These are phyloP conservation scores for Colletotrichum cereale DNA, from an alignment of 2,329 filamentous ascomycete species.

Conservation along the genomic window DNA sequence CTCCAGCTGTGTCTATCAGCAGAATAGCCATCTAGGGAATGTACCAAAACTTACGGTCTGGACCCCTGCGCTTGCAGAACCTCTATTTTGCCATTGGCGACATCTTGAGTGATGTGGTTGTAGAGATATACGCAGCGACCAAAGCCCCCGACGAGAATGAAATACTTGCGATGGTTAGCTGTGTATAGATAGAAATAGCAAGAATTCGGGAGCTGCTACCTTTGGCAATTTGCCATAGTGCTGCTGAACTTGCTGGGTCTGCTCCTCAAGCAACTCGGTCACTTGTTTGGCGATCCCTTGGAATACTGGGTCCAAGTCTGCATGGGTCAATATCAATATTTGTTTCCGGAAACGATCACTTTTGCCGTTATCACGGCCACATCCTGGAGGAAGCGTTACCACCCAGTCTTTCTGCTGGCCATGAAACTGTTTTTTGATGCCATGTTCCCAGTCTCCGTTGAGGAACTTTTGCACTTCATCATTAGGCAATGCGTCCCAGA, in stretches of 20 bases:
- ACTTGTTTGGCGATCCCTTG: constrained; percentile 43
- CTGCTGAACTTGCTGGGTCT: constrained; percentile 41
- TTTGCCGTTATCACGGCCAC: neutral
- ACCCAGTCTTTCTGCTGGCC: constrained; percentile 35
- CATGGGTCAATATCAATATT: neutral
- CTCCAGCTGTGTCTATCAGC: constrained; percentile 46
- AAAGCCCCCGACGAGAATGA: constrained; percentile 56
- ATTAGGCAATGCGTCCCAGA: constrained; percentile 28
- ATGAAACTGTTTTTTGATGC: constrained; percentile 44
- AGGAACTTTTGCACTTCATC: constrained; percentile 20
- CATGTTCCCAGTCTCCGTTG: constrained; percentile 45
- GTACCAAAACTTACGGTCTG: constrained; percentile 49
- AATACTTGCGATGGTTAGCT: constrained; percentile 45
- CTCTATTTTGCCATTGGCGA: neutral
- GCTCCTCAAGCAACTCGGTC: constrained; percentile 42
- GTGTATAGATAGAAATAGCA: too few species aligned
- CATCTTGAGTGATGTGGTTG: constrained; percentile 36
- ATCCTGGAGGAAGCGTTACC: constrained; percentile 40
- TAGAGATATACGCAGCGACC: constrained; percentile 40
- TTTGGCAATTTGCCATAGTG: constrained; percentile 44
- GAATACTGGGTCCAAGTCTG: constrained; percentile 45
- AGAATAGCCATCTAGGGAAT: neutral
- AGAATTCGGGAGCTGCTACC: constrained; percentile 41
- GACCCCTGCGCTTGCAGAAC: constrained; percentile 49
- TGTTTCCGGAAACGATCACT: neutral